Evolutionary conservation across 768 basidiomycete genomes (phyloP).

Genomic region (Calocera cornea): DNA sequence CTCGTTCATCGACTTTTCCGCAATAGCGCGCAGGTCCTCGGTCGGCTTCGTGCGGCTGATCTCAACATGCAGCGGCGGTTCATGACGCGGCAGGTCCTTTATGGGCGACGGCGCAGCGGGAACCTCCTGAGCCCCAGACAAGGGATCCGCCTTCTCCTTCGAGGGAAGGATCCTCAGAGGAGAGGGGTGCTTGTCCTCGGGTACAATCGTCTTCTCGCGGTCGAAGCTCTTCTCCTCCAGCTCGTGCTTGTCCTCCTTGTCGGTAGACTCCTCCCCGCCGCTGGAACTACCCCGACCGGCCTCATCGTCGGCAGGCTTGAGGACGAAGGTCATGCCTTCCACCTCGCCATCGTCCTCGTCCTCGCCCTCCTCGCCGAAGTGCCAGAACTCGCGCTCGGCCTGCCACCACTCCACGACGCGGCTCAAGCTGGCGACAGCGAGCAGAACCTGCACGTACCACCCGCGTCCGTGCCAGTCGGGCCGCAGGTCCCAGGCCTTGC

Average conservation of each 20-base stretch:
- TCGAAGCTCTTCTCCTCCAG: not conserved
- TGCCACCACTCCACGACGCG: constrained; percentile 99
- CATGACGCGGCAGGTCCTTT: not conserved
- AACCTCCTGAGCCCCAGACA: not conserved
- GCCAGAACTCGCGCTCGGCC: constrained; percentile 99
- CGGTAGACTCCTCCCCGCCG: constrained; percentile 27
- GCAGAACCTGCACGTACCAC: constrained; percentile 94
- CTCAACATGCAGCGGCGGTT: constrained; percentile 9
- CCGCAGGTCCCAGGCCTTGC: constrained; percentile 93
- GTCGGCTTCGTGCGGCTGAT: constrained; percentile 57
- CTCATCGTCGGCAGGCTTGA: constrained; percentile 72
- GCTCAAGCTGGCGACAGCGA: constrained; percentile 89
- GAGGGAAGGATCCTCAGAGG: not conserved
- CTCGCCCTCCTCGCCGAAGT: constrained; percentile 54
- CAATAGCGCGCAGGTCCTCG: constrained; percentile 75
- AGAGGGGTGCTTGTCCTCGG: not conserved
- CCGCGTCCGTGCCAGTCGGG: constrained; percentile 95
- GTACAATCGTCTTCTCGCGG: not conserved
- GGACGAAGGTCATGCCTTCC: constrained; percentile 84
- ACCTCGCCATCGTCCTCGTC: constrained; percentile 70
- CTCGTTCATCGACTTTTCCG: constrained; percentile 88
- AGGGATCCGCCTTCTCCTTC: not conserved
- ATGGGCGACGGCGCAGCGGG: constrained; percentile 4
- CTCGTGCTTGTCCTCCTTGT: constrained; percentile 4
- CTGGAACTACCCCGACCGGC: constrained; percentile 42